phyloP scores from a whole-genome alignment of 345 rosid species.

The Melaleuca quinquenervia region DNA sequence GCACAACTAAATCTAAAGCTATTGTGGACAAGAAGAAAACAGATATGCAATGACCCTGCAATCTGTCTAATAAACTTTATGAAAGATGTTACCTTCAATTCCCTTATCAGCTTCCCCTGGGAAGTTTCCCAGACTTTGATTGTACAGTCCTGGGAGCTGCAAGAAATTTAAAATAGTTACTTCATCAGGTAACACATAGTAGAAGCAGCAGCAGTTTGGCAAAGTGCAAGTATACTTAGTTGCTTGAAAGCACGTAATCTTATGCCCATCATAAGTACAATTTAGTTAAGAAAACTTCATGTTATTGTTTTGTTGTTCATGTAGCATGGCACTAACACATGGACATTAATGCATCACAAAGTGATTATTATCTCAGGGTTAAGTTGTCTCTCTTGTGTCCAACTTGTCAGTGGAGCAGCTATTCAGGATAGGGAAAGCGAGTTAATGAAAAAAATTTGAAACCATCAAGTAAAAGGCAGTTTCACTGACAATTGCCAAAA shows the following conservation, averaged over 20 bases:
- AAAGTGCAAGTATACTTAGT: not conserved
- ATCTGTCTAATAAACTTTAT: not conserved
- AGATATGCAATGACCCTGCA: not conserved
- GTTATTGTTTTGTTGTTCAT: not conserved
- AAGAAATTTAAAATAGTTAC: not conserved
- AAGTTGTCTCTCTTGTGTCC: not conserved
- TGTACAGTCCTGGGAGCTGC: slow-evolving; percentile 91
- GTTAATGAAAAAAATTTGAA: not conserved
- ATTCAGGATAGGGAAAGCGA: not conserved
- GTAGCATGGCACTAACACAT: not conserved
- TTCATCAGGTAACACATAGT: not conserved
- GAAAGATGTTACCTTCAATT: slow-evolving; percentile 51
- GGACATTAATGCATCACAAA: not conserved
- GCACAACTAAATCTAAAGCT: not conserved
- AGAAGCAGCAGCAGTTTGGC: not conserved
- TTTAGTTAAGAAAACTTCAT: not conserved
- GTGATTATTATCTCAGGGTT: not conserved
- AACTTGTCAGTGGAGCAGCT: not conserved
- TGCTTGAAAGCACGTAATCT: not conserved
- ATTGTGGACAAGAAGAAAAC: not conserved
- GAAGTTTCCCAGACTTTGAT: slow-evolving; percentile 98
- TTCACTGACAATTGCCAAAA: not conserved
- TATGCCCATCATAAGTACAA: not conserved
- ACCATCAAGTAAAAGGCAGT: not conserved
- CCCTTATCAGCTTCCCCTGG: slow-evolving; percentile 94